These are phyloP conservation scores for Colletotrichum nymphaeae DNA, from an alignment of 2,329 filamentous ascomycete species.

Conservation along the genomic window DNA sequence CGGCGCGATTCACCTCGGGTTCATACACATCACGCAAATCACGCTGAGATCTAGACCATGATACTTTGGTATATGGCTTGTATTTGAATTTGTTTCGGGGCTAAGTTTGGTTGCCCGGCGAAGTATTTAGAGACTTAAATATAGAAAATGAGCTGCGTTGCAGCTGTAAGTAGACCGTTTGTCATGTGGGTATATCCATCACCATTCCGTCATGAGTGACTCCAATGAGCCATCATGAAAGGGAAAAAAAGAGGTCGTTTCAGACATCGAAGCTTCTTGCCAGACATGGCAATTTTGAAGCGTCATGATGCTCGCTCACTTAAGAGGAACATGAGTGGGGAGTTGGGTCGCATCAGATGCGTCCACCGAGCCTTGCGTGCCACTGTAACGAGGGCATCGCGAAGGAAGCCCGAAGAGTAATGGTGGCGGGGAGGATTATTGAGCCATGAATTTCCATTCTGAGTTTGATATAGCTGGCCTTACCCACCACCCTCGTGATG, in stretches of 20 bases:
- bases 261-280: neutral
- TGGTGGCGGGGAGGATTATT: neutral
- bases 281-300: neutral
- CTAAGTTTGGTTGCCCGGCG: neutral
- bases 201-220: slow-evolving; percentile 5
- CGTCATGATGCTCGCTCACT: neutral
- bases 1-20: neutral
- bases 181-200: slow-evolving; percentile 32
- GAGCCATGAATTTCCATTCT: neutral
- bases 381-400: neutral
- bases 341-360: neutral
- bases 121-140: neutral
- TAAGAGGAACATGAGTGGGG: slow-evolving; percentile 6
- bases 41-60: neutral
- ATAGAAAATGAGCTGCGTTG: slow-evolving; percentile 11
- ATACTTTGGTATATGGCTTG: neutral
- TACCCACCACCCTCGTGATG: neutral
- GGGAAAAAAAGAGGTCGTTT: slow-evolving; percentile 4
- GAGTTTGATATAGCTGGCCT: neutral
- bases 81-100: neutral
- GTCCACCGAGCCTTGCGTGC: neutral
- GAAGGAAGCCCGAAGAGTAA: neutral
- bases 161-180: slow-evolving; percentile 3
- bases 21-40: neutral
- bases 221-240: slow-evolving; percentile 1